phyloP scores from a whole-genome alignment of 805 yeast genomes.

The Cyberlindnera suaveolens region DNA sequence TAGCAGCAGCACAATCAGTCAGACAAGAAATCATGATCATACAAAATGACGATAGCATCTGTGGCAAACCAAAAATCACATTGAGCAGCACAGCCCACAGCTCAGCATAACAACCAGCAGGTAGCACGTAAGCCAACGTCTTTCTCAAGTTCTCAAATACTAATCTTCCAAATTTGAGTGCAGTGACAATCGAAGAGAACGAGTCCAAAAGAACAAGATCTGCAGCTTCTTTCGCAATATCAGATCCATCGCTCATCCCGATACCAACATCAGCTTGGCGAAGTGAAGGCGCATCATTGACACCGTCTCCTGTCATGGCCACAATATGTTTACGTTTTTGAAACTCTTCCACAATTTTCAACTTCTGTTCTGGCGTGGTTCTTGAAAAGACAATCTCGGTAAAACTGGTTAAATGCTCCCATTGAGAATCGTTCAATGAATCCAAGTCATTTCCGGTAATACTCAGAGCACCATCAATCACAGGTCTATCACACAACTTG shows the following conservation, averaged over 20 bases:
- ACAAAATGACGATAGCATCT: constrained; percentile 39
- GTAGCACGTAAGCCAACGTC: constrained; percentile 40
- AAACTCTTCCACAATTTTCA: constrained; percentile 40
- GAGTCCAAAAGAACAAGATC: constrained; percentile 21
- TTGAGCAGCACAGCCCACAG: constrained; percentile 44
- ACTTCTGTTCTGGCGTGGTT: constrained; percentile 44
- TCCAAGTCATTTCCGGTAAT: constrained; percentile 30
- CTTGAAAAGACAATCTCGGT: constrained; percentile 33
- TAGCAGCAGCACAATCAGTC: constrained; percentile 42
- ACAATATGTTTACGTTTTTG: constrained; percentile 68
- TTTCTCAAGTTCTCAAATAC: constrained; percentile 45
- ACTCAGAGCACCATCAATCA: constrained; percentile 25
- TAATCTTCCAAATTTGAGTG: constrained; percentile 36
- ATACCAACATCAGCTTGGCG: constrained; percentile 82
- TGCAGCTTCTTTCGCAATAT: constrained; percentile 23
- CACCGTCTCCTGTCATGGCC: constrained; percentile 93
- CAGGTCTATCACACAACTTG: constrained; percentile 8
- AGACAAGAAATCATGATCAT: constrained; percentile 46
- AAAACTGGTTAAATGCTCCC: constrained; percentile 34
- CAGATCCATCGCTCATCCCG: constrained; percentile 46
- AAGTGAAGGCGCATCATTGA: constrained; percentile 82
- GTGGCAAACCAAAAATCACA: constrained; percentile 44
- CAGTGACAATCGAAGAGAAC: constrained; percentile 29
- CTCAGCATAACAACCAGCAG: constrained; percentile 48
- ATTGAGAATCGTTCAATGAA: constrained; percentile 31